phyloP scores from a whole-genome alignment of 2,329 filamentous ascomycete genomes.

The Colletotrichum incanum region DNA sequence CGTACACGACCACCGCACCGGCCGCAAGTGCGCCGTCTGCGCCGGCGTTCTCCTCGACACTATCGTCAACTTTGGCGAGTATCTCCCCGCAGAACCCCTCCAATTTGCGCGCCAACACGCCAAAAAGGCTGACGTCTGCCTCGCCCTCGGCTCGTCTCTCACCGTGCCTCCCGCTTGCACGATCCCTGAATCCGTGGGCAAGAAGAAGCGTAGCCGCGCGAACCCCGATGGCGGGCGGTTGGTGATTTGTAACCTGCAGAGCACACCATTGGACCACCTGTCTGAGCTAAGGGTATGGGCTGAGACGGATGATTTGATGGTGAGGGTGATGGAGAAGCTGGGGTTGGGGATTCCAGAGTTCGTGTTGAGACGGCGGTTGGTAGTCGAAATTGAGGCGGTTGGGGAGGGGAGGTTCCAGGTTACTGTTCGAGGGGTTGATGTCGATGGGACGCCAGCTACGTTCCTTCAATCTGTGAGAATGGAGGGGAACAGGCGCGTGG shows the following conservation, averaged over 20 bases:
- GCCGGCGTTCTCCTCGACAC: slow-evolving; percentile 58
- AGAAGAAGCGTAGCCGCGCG: slow-evolving; percentile 40
- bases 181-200: slow-evolving; percentile 56
- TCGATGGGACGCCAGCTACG: slow-evolving; percentile 58
- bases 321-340: slow-evolving; percentile 57
- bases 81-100: slow-evolving; percentile 51
- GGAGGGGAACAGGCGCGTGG: slow-evolving; percentile 53
- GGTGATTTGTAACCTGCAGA: slow-evolving; percentile 63
- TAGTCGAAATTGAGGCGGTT: slow-evolving; percentile 47
- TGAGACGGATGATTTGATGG: slow-evolving; percentile 58
- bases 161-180: slow-evolving; percentile 60
- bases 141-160: slow-evolving; percentile 63
- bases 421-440: slow-evolving; percentile 54
- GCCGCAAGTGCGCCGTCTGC: slow-evolving; percentile 60
- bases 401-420: slow-evolving; percentile 49
- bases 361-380: slow-evolving; percentile 53
- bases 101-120: slow-evolving; percentile 55
- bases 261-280: slow-evolving; percentile 57
- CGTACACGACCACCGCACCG: slow-evolving; percentile 62
- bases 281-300: slow-evolving; percentile 54
- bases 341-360: slow-evolving; percentile 55
- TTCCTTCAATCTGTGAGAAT: slow-evolving; percentile 60
- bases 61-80: slow-evolving; percentile 63
- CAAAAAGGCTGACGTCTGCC: slow-evolving; percentile 60
- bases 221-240: slow-evolving; percentile 49